phyloP scores from a whole-genome alignment of 2,329 filamentous ascomycete genomes.

The Ophiostoma populinum region DNA sequence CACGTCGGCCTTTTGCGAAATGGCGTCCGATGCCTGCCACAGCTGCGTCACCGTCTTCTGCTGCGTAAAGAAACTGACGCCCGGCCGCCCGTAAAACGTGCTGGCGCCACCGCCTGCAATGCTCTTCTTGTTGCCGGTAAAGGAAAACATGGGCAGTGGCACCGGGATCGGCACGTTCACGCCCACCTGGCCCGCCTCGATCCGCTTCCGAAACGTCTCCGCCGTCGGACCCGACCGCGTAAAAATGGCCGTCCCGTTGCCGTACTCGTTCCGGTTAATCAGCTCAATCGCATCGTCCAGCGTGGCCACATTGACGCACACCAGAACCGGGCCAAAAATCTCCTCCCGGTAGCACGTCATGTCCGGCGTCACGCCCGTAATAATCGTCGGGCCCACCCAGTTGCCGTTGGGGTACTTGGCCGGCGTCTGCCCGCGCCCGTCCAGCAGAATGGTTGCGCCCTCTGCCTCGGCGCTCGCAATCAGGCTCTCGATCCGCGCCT shows the following conservation, averaged over 20 bases:
- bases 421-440: slow-evolving; percentile 59
- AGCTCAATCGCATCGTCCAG: slow-evolving; percentile 65
- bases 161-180: slow-evolving; percentile 72
- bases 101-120: slow-evolving; percentile 81
- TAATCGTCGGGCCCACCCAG: slow-evolving; percentile 72
- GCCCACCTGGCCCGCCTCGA: slow-evolving; percentile 72
- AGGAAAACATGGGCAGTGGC: slow-evolving; percentile 53
- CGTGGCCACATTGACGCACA: slow-evolving; percentile 62
- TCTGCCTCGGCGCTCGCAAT: slow-evolving; percentile 65
- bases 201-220: slow-evolving; percentile 59
- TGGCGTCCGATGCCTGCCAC: slow-evolving; percentile 75
- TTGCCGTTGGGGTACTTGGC: slow-evolving; percentile 72
- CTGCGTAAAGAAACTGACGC: slow-evolving; percentile 90
- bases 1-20: slow-evolving; percentile 69
- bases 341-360: slow-evolving; percentile 79
- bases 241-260: slow-evolving; percentile 76
- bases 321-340: slow-evolving; percentile 72
- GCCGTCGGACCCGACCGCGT: slow-evolving; percentile 63
- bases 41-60: slow-evolving; percentile 91
- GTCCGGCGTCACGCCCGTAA: slow-evolving; percentile 59
- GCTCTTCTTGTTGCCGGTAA: slow-evolving; percentile 72
- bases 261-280: slow-evolving; percentile 76
- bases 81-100: slow-evolving; percentile 90
- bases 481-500: slow-evolving; percentile 58
- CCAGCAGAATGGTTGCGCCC: slow-evolving; percentile 66